These are phyloP conservation scores for Nakaseomyces delphensis DNA, from an alignment of 1,139 yeast genomes.

Conservation along the genomic window DNA sequence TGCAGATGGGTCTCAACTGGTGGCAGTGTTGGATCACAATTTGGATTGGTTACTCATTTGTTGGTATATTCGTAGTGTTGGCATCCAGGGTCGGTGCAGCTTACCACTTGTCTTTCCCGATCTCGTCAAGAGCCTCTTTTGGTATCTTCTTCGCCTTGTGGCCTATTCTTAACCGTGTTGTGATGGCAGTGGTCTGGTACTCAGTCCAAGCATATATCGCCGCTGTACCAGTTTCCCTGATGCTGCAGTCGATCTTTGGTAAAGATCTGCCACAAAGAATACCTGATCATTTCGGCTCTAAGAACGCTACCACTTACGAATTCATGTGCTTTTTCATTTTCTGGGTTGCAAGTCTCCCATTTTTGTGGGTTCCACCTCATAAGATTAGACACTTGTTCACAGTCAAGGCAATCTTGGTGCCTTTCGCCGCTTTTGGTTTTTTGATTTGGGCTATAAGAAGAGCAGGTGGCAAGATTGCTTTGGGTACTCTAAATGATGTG, in stretches of 20 bases:
- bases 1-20: conserved; percentile 66
- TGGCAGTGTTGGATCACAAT: conserved; percentile 86
- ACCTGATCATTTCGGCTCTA: conserved; percentile 43
- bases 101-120: conserved; percentile 74
- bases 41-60: conserved; percentile 60
- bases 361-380: conserved; percentile 75
- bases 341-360: conserved; percentile 70
- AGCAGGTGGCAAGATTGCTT: conserved; percentile 26
- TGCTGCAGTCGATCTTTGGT: conserved; percentile 62
- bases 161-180: conserved; percentile 74
- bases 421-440: conserved; percentile 72
- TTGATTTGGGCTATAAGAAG: conserved; percentile 72
- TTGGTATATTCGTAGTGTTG: conserved; percentile 53
- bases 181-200: conserved; percentile 79
- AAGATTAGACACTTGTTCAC: conserved; percentile 74
- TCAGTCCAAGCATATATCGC: conserved; percentile 79
- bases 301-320: conserved; percentile 55
- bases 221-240: conserved; percentile 68
- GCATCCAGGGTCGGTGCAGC: conserved; percentile 65
- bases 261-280: conserved; percentile 43
- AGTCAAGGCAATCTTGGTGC: conserved; percentile 64
- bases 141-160: conserved; percentile 73
- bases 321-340: conserved; percentile 69
- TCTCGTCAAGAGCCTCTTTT: conserved; percentile 61
- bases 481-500: conserved; percentile 22